These are phyloP conservation scores for Linum lewisii DNA, from an alignment of 345 rosid species.

Conservation along the genomic window DNA sequence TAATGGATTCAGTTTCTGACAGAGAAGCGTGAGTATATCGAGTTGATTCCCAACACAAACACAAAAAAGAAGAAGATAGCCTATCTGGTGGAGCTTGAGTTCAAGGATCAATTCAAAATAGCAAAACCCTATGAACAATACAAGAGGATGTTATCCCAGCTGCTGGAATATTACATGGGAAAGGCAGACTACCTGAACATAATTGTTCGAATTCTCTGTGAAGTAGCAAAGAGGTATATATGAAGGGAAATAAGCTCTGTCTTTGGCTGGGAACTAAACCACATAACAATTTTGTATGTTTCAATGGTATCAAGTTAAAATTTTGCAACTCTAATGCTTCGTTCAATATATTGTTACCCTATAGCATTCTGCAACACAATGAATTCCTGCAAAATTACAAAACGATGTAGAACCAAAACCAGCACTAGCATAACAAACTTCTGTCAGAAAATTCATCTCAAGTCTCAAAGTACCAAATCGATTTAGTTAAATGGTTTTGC, in stretches of 20 bases:
- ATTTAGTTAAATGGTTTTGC: no score
- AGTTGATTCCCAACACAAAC: conserved; percentile 18
- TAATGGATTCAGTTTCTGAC: no score
- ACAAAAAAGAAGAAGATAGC: conserved; percentile 31
- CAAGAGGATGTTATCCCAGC: conserved; percentile 16
- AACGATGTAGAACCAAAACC: no score
- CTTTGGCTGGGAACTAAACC: no score
- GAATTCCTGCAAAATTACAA: no score
- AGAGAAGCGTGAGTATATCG: conserved; percentile 40
- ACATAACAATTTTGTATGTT: no score
- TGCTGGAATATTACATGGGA: conserved; percentile 34
- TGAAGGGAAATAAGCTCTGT: conserved; percentile 40
- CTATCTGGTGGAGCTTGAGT: conserved; percentile 35
- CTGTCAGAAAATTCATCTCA: no score
- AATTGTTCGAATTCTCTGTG: conserved; percentile 28
- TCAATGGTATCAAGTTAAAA: no score
- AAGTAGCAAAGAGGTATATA: conserved; percentile 32
- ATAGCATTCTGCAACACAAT: neutral
- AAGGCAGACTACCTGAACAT: conserved; percentile 29
- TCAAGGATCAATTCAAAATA: conserved; percentile 35
- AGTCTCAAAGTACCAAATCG: no score
- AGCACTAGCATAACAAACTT: no score
- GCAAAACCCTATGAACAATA: conserved; percentile 34
- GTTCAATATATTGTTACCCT: no score
- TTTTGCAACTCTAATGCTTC: no score